A percentile compares a stretch with the other conserved stretches of the same genome.
These are phyloP conservation scores for Chaetoscypha palmicola DNA, from an alignment of 2,329 filamentous ascomycete species.

Conservation along the genomic window DNA sequence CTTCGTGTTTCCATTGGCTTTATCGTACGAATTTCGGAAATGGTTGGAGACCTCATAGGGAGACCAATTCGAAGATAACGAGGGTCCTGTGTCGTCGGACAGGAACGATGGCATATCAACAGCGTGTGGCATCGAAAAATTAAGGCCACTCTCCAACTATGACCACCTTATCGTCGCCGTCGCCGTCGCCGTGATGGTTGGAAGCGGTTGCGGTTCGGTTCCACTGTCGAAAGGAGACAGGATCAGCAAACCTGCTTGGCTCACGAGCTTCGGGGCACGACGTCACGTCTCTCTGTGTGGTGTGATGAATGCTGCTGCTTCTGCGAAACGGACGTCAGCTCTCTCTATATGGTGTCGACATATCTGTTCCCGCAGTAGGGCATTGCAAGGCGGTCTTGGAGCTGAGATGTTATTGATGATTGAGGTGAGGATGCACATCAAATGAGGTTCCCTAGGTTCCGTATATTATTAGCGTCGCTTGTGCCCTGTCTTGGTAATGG, in stretches of 20 bases:
- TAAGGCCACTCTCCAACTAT: conserved; percentile 19
- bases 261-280: conserved; percentile 2
- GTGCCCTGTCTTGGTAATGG: not conserved
- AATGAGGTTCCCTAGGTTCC: conserved; percentile 7
- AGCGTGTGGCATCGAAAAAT: conserved; percentile 34
- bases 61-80: conserved; percentile 25
- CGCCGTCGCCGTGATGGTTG: conserved; percentile 16
- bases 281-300: not conserved
- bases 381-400: not conserved
- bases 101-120: conserved; percentile 46
- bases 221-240: conserved; percentile 20
- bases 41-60: conserved; percentile 33
- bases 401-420: conserved; percentile 5
- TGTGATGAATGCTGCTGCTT: too few species aligned
- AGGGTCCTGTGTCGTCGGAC: conserved; percentile 35
- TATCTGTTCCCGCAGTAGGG: conserved; percentile 6
- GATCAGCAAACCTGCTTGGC: conserved; percentile 20
- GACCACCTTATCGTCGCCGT: conserved; percentile 22
- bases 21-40: conserved; percentile 30
- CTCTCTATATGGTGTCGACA: conserved; percentile 8
- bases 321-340: conserved; percentile 2
- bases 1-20: conserved; percentile 29
- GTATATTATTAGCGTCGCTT: conserved; percentile 2
- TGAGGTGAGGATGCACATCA: conserved; percentile 5
- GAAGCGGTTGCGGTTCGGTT: conserved; percentile 7